Percentiles rank a stretch among this genome's conserved stretches.
phyloP scores from a whole-genome alignment of 2,329 filamentous ascomycete genomes.

The Fusarium stilboides region DNA sequence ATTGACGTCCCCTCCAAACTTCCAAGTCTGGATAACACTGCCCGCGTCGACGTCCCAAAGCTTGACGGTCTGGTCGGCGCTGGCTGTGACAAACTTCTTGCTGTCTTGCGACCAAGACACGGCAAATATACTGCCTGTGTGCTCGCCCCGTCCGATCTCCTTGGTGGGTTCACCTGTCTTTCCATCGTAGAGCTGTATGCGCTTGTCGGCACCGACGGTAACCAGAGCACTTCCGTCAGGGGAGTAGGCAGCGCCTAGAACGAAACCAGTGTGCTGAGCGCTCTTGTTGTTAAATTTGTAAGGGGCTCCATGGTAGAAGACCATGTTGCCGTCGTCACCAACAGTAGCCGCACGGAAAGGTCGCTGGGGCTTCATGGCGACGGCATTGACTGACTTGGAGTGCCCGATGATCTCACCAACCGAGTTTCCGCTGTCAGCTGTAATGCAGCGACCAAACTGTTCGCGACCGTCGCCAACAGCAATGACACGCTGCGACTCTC shows the following conservation, averaged over 20 bases:
- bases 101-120: constrained; percentile 93
- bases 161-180: constrained; percentile 89
- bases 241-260: constrained; percentile 89
- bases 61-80: constrained; percentile 94
- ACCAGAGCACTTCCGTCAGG: constrained; percentile 87
- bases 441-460: constrained; percentile 93
- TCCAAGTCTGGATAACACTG: constrained; percentile 85
- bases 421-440: constrained; percentile 94
- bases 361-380: constrained; percentile 89
- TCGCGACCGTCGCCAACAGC: constrained; percentile 96
- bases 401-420: constrained; percentile 96
- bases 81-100: constrained; percentile 88
- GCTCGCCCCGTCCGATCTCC: constrained; percentile 85
- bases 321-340: constrained; percentile 89
- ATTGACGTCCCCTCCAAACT: constrained; percentile 83
- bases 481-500: constrained; percentile 95
- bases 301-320: constrained; percentile 93
- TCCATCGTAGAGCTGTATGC: constrained; percentile 95
- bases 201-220: constrained; percentile 92
- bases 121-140: constrained; percentile 93
- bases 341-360: constrained; percentile 94
- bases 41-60: constrained; percentile 92
- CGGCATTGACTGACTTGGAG: constrained; percentile 89
- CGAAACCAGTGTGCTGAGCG: constrained; percentile 87
- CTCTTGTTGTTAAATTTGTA: constrained; percentile 96